Evolutionary conservation across 805 yeast species (phyloP).

Genomic region (Torulaspora gathmanii): DNA sequence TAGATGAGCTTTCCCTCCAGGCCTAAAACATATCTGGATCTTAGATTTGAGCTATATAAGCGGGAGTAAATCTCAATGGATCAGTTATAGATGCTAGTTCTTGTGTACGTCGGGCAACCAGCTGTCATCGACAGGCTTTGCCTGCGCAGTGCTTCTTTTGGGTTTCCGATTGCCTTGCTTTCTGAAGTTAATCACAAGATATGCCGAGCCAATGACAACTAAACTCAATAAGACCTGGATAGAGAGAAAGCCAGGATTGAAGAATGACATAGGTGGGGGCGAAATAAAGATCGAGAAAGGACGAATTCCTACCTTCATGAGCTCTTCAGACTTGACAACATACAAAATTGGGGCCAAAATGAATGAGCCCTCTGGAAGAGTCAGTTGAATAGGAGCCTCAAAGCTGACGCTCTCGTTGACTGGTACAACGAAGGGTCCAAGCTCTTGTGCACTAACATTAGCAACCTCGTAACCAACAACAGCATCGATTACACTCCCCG

Average conservation of each 20-base stretch:
- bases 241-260: constrained; percentile 67
- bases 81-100: constrained; percentile 35
- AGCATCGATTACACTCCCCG: constrained; percentile 60
- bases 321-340: constrained; percentile 45
- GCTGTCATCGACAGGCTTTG: constrained; percentile 37
- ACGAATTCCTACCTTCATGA: constrained; percentile 53
- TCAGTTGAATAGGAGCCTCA: constrained; percentile 56
- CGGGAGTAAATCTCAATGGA: background rate
- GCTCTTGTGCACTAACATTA: constrained; percentile 59
- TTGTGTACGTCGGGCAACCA: constrained; percentile 60
- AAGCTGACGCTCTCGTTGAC: constrained; percentile 48
- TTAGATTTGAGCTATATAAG: background rate
- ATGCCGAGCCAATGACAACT: constrained; percentile 47
- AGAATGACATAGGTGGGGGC: constrained; percentile 64
- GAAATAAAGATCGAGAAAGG: constrained; percentile 53
- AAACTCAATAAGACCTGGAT: constrained; percentile 52
- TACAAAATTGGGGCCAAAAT: constrained; percentile 56
- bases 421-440: constrained; percentile 55
- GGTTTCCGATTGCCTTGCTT: constrained; percentile 8
- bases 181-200: constrained; percentile 28
- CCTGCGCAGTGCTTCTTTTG: background rate
- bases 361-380: constrained; percentile 53
- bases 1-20: constrained; percentile 40
- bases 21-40: constrained; percentile 15
- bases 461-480: constrained; percentile 47